Evolutionary conservation across 2,329 filamentous ascomycete species (phyloP).

Genomic region (Orbilia quercus): DNA sequence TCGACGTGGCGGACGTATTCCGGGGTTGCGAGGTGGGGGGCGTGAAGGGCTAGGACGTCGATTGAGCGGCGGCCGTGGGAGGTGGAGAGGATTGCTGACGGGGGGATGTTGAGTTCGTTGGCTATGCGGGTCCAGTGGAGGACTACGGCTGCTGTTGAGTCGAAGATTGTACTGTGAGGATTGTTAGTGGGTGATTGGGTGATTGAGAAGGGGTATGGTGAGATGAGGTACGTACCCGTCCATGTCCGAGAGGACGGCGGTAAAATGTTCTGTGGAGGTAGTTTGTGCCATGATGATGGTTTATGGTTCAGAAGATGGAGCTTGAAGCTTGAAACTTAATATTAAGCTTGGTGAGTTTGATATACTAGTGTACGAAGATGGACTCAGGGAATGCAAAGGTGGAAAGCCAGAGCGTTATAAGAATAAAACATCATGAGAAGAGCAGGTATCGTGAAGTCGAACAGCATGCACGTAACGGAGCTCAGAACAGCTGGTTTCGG

Average conservation of each 20-base stretch:
- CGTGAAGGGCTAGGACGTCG: constrained; percentile 81
- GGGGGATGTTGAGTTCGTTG: constrained; percentile 82
- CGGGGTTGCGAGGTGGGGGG: constrained; percentile 88
- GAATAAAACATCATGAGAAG: neutral
- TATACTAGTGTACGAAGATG: neutral
- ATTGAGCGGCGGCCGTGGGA: constrained; percentile 92
- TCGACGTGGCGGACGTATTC: constrained; percentile 86
- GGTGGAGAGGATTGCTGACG: constrained; percentile 84
- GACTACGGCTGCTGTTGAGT: constrained; percentile 79
- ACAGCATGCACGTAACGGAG: too few species aligned
- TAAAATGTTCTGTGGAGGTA: constrained; percentile 39
- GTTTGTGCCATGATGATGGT: constrained; percentile 26
- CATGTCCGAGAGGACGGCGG: constrained; percentile 55
- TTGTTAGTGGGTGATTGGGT: neutral
- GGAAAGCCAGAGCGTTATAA: neutral
- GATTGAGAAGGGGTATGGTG: neutral
- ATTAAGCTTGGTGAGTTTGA: neutral
- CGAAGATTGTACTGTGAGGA: constrained; percentile 69
- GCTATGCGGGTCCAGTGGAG: constrained; percentile 85
- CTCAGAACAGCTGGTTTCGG: constrained; percentile 1
- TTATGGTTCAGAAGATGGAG: constrained; percentile 4
- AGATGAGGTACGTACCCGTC: constrained; percentile 35
- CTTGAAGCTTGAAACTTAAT: constrained; percentile 2
- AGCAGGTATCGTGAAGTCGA: neutral
- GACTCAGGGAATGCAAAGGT: constrained; percentile 7